phyloP scores from a whole-genome alignment of 176 grass and related monocot genomes.

The Pontederia paniculata region DNA sequence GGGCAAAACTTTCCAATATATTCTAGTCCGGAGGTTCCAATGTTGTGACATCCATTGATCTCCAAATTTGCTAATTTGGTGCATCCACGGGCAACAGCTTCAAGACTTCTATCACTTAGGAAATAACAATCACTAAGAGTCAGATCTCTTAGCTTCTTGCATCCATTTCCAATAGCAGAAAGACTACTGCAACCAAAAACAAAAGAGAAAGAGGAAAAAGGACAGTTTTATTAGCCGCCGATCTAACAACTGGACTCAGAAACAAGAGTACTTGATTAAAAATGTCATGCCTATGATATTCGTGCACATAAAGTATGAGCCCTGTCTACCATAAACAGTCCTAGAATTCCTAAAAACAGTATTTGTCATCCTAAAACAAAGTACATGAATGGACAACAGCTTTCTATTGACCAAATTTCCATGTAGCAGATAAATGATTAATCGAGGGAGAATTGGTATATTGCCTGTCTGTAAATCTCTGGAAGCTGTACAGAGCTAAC shows the following conservation, averaged over 20 bases:
- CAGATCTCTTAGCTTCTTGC: constrained; percentile 78
- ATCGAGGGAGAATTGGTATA: constrained; percentile 1
- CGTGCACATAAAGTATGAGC: too few relatives aligned
- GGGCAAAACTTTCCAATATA: constrained; percentile 75
- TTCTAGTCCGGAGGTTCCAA: constrained; percentile 68
- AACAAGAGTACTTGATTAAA: too few relatives aligned
- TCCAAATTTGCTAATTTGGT: constrained; percentile 58
- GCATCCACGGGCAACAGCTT: constrained; percentile 78
- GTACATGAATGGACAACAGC: background rate
- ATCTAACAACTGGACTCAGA: too few relatives aligned
- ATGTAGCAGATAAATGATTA: background rate
- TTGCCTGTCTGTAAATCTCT: constrained; percentile 82
- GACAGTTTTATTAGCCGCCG: background rate
- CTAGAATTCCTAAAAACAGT: too few relatives aligned
- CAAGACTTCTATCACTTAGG: constrained; percentile 75
- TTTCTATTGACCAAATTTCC: background rate
- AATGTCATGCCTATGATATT: too few relatives aligned
- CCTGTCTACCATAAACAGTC: too few relatives aligned
- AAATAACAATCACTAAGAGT: constrained; percentile 57
- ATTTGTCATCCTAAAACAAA: too few relatives aligned
- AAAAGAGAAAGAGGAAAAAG: constrained; percentile 15
- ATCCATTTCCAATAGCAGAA: constrained; percentile 68
- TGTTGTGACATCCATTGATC: constrained; percentile 79
- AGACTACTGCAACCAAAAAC: constrained; percentile 47
- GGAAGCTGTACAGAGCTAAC: constrained; percentile 58